Percentiles rank a stretch among this genome's conserved stretches.
Evolutionary conservation across 2,329 filamentous ascomycete species (phyloP).

Genomic region (Ophiostoma quercus): DNA sequence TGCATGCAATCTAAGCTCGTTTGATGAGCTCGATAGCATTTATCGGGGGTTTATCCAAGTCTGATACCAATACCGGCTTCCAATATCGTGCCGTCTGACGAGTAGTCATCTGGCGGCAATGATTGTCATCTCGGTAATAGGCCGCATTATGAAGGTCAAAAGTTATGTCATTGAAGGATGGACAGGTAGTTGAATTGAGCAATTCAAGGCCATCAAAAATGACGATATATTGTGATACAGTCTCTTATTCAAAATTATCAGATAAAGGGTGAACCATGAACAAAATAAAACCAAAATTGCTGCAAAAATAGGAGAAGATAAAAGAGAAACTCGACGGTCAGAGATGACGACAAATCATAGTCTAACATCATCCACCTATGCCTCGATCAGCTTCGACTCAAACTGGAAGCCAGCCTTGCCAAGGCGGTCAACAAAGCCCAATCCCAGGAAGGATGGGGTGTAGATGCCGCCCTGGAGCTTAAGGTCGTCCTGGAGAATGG

Average conservation of each 20-base stretch:
- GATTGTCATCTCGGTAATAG: background rate
- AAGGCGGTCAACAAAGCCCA: slow-evolving; percentile 59
- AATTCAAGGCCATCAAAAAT: background rate
- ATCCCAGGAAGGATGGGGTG: slow-evolving; percentile 67
- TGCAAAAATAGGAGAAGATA: background rate
- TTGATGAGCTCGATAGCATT: background rate
- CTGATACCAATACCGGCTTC: background rate
- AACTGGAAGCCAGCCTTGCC: slow-evolving; percentile 58
- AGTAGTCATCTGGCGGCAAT: background rate
- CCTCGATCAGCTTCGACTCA: slow-evolving; percentile 43
- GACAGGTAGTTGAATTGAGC: background rate
- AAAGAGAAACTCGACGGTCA: background rate
- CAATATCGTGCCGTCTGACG: background rate
- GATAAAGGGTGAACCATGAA: no score
- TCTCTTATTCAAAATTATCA: no score
- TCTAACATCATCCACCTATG: background rate
- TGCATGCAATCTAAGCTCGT: background rate
- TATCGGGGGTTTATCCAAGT: background rate
- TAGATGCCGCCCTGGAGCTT: slow-evolving; percentile 61
- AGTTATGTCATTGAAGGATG: background rate
- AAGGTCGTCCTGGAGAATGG: slow-evolving; percentile 58
- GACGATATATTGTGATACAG: background rate
- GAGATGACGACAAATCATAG: background rate
- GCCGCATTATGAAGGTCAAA: background rate
- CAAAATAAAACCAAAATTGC: no score